Conservation (phyloP, 208 protist genomes). For the Trypanosoma lewisi region DNA sequence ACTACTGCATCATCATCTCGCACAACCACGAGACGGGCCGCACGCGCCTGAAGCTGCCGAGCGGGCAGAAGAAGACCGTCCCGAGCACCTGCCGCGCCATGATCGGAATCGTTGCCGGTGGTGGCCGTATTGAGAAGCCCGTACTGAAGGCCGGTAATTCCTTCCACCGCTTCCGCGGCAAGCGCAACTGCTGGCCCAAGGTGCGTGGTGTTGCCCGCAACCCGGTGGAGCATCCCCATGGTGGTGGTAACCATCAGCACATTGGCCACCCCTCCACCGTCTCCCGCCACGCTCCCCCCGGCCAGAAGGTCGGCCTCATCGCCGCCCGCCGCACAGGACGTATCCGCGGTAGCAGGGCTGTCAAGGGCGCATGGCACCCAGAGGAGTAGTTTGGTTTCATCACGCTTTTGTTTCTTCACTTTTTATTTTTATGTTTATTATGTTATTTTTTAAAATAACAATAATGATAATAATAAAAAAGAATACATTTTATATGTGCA, state of each 20-base stretch:
- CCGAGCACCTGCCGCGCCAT: constrained; percentile 93
- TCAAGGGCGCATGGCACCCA: constrained; percentile 87
- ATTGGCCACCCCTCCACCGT: constrained; percentile 97
- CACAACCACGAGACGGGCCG: constrained; percentile 96
- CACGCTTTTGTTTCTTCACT: constrained; percentile 23
- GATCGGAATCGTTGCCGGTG: constrained; percentile 98
- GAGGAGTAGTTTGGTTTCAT: constrained; percentile 64
- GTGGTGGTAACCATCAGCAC: constrained; percentile 99
- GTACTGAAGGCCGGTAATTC: constrained; percentile 98
- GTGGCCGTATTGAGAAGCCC: constrained; percentile 99
- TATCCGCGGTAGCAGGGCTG: constrained; percentile 89
- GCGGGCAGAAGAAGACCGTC: constrained; percentile 98
- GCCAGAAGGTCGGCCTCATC: constrained; percentile 99
- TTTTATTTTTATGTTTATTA: constrained; percentile 20
- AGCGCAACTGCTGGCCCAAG: constrained; percentile 98
- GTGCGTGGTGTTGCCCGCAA: constrained; percentile 99
- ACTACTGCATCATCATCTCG: constrained; percentile 97
- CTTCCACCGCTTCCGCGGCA: constrained; percentile 98
- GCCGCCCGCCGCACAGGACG: constrained; percentile 98
- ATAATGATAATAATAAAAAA: background rate
- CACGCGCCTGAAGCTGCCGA: constrained; percentile 98
- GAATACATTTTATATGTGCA: background rate
- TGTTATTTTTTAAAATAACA: background rate
- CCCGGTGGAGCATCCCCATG: constrained; percentile 98
- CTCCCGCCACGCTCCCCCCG: constrained; percentile 89